Evolutionary conservation across 441 rosid species (phyloP).

Genomic region (Theobroma grandiflorum): DNA sequence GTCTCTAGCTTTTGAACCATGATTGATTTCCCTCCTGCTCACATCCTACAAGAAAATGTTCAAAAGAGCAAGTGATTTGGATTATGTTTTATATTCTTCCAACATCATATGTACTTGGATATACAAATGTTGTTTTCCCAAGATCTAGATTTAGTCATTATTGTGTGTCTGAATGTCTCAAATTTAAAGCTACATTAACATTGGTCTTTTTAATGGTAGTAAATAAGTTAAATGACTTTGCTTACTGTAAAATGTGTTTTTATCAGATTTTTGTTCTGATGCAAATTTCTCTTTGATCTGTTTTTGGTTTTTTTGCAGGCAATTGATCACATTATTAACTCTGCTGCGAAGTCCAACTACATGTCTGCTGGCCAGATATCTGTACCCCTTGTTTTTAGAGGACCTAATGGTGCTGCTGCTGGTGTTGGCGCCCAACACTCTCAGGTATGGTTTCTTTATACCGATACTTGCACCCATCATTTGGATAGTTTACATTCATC

Average conservation of each 20-base stretch:
- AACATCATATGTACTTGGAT: neutral
- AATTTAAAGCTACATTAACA: neutral
- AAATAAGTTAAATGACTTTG: conserved; percentile 2
- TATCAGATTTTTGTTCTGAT: neutral
- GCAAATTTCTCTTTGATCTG: conserved; percentile 8
- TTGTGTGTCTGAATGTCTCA: neutral
- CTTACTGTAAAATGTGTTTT: neutral
- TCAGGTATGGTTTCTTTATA: conserved; percentile 45
- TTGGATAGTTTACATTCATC: neutral
- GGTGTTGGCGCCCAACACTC: conserved; percentile 91
- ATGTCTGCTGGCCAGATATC: conserved; percentile 79
- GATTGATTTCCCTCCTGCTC: neutral
- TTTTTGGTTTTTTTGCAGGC: conserved; percentile 68
- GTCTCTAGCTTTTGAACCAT: conserved; percentile 7
- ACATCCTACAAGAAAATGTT: neutral
- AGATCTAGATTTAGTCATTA: neutral
- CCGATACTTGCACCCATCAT: neutral
- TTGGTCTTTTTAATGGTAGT: neutral
- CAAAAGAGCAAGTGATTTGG: conserved; percentile 7
- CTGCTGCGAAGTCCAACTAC: conserved; percentile 80
- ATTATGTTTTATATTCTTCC: neutral
- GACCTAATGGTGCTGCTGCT: conserved; percentile 92
- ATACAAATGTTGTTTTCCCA: neutral
- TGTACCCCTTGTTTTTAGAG: conserved; percentile 82
- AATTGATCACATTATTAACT: conserved; percentile 82